Conservation (phyloP, 306 rosid species). For the Heteromeles arbutifolia region DNA sequence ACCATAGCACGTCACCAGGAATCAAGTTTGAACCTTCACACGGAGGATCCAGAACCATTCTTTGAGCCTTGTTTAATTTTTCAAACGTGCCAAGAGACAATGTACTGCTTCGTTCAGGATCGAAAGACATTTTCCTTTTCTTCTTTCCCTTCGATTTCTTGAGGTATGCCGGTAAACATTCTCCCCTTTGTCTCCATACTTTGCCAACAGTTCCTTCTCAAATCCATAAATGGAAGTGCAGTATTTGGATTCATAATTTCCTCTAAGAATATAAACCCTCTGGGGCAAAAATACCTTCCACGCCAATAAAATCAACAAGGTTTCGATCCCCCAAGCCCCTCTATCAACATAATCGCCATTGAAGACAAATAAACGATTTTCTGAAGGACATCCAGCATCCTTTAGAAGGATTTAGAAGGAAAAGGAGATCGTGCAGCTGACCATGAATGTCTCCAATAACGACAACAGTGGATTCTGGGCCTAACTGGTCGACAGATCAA, state of each 20-base stretch:
- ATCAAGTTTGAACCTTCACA: constrained; percentile 70
- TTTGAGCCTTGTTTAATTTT: constrained; percentile 57
- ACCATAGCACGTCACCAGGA: constrained; percentile 92
- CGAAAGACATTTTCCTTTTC: constrained; percentile 21
- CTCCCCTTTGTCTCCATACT: constrained; percentile 66
- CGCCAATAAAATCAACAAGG: constrained; percentile 59
- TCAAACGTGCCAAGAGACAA: constrained; percentile 66
- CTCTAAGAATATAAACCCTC: constrained; percentile 57
- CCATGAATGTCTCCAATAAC: constrained; percentile 78
- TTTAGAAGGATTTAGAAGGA: constrained; percentile 46
- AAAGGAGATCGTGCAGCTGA: constrained; percentile 61
- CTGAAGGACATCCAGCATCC: constrained; percentile 60
- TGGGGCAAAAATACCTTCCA: constrained; percentile 72
- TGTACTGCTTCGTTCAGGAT: no score
- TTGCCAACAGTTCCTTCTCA: constrained; percentile 62
- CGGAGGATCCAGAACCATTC: constrained; percentile 86
- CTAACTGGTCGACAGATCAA: constrained; percentile 45
- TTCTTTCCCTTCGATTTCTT: constrained; percentile 72
- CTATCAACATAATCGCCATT: constrained; percentile 84
- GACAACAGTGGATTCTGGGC: constrained; percentile 18
- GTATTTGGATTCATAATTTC: constrained; percentile 82
- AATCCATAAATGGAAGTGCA: constrained; percentile 83
- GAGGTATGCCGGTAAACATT: constrained; percentile 48
- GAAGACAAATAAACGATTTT: constrained; percentile 52
- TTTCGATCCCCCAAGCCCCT: constrained; percentile 91